phyloP scores from a whole-genome alignment of 2,329 filamentous ascomycete species.

The Arthrinium puccinioides region DNA sequence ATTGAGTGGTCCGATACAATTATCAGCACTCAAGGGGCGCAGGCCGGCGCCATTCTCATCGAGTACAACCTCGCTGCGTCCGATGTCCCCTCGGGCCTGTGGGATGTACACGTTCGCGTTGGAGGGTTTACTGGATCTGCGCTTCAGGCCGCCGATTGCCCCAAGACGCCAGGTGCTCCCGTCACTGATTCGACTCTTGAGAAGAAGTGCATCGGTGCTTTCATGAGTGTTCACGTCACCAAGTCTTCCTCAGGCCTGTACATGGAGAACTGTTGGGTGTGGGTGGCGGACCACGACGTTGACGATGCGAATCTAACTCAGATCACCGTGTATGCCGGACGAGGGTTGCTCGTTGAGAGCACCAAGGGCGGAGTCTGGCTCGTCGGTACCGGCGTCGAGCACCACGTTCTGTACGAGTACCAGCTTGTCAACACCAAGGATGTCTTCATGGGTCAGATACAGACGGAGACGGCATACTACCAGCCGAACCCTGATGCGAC shows the following conservation, averaged over 20 bases:
- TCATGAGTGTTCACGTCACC: slow-evolving; percentile 36
- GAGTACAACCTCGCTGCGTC: slow-evolving; percentile 47
- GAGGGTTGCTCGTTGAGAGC: slow-evolving; percentile 41
- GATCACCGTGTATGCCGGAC: slow-evolving; percentile 41
- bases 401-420: slow-evolving; percentile 62
- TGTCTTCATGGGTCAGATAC: slow-evolving; percentile 56
- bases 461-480: slow-evolving; percentile 67
- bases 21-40: slow-evolving; percentile 49
- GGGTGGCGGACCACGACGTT: slow-evolving; percentile 40
- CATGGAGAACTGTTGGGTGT: slow-evolving; percentile 38
- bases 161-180: slow-evolving; percentile 34
- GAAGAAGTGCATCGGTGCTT: slow-evolving; percentile 31
- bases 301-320: slow-evolving; percentile 34
- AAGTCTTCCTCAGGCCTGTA: slow-evolving; percentile 28
- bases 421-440: slow-evolving; percentile 54
- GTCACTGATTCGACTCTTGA: slow-evolving; percentile 11
- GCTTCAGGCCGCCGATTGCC: slow-evolving; percentile 55
- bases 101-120: slow-evolving; percentile 72
- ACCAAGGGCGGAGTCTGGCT: slow-evolving; percentile 47
- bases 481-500: slow-evolving; percentile 57
- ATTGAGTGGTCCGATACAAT: slow-evolving; percentile 60
- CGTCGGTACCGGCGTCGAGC: slow-evolving; percentile 58
- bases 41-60: slow-evolving; percentile 55
- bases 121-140: slow-evolving; percentile 65
- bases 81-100: slow-evolving; percentile 46